Percentiles rank a stretch among this genome's conserved stretches.
phyloP scores from a whole-genome alignment of 1,284 basidiomycete species.

The Cryptococcus hybrid region DNA sequence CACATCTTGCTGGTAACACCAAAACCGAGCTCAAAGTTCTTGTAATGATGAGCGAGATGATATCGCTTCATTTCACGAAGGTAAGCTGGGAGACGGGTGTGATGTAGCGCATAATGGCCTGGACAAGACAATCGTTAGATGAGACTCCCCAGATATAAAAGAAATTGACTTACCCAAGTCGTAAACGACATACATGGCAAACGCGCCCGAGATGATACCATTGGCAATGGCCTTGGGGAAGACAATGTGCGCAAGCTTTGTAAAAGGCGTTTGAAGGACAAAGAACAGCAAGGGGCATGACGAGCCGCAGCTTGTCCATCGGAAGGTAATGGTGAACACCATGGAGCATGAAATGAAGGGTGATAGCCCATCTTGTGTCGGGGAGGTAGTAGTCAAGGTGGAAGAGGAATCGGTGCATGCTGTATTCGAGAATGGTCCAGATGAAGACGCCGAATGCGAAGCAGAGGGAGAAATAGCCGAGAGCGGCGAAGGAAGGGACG shows the following conservation, averaged over 20 bases:
- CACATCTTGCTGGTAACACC: slow-evolving; percentile 94
- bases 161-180: slow-evolving; percentile 64
- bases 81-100: slow-evolving; percentile 85
- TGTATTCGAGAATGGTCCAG: slow-evolving; percentile 96
- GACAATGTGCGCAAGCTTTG: slow-evolving; percentile 73
- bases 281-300: slow-evolving; percentile 90
- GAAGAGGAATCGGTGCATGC: slow-evolving; percentile 96
- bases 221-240: slow-evolving; percentile 88
- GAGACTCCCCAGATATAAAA: too few relatives aligned
- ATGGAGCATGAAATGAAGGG: slow-evolving; percentile 89
- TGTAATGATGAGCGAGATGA: slow-evolving; percentile 97
- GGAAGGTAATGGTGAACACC: slow-evolving; percentile 98
- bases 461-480: slow-evolving; percentile 58
- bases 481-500: slow-evolving; percentile 24
- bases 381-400: slow-evolving; percentile 91
- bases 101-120: slow-evolving; percentile 80
- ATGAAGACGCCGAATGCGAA: slow-evolving; percentile 80
- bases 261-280: slow-evolving; percentile 81
- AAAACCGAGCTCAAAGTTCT: slow-evolving; percentile 96
- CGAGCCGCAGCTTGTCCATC: slow-evolving; percentile 92
- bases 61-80: slow-evolving; percentile 93
- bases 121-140: not conserved
- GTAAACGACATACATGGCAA: slow-evolving; percentile 85
- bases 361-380: slow-evolving; percentile 74
- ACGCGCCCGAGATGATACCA: slow-evolving; percentile 88